phyloP scores from a whole-genome alignment of 306 rosid genomes.

The Lupinus albus region DNA sequence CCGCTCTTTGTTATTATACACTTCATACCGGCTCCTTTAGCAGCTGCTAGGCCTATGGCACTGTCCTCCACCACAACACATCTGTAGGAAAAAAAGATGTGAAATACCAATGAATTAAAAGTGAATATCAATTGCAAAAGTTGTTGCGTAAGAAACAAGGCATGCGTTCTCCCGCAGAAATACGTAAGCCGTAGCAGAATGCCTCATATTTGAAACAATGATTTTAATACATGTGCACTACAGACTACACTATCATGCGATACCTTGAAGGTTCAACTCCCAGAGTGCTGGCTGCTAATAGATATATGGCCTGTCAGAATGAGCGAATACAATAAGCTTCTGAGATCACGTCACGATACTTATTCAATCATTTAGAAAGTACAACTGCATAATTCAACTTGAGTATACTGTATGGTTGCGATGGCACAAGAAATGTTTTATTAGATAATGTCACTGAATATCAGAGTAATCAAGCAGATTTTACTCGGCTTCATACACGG shows the following conservation, averaged over 20 bases:
- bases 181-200: conserved; percentile 17
- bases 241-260: conserved; percentile 20
- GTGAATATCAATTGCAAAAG: not conserved
- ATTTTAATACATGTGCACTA: conserved; percentile 30
- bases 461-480: conserved; percentile 13
- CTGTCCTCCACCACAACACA: conserved; percentile 97
- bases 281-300: conserved; percentile 81
- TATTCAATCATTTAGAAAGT: conserved; percentile 17
- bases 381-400: conserved; percentile 2
- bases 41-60: conserved; percentile 95
- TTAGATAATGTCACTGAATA: conserved; percentile 10
- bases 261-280: conserved; percentile 94
- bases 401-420: not conserved
- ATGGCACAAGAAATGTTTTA: not conserved
- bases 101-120: conserved; percentile 27
- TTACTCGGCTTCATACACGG: not conserved
- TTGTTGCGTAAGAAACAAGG: not conserved
- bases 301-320: conserved; percentile 84
- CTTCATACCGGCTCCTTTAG: conserved; percentile 92
- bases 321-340: conserved; percentile 36
- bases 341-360: conserved; percentile 32
- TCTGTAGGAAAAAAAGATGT: conserved; percentile 51
- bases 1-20: conserved; percentile 92
- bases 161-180: conserved; percentile 10
- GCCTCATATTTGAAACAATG: conserved; percentile 21